Base-by-base conservation (phyloP, 345 rosid species). In the Garcia nutans region DNA sequence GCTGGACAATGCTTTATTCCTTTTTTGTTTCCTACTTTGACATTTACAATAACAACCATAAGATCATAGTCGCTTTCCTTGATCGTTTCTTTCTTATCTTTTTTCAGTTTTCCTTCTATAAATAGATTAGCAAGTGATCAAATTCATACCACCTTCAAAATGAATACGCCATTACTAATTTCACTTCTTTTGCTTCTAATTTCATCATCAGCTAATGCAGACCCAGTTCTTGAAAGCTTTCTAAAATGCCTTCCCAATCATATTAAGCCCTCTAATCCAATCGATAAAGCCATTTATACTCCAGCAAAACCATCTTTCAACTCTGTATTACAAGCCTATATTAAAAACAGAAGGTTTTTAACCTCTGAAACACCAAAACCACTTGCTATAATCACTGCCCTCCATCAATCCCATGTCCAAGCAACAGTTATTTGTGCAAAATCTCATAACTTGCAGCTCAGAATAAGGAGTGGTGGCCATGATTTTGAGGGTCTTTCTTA, bases 401-500 rank as follows among this genome's bases (percentile, higher is more conserved):
- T 19, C 5, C 63, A 71, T 58, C 52, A 54, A 56, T 57, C 74
- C 65, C 74, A 56, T 42, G 47, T 71, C 28, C 74, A 71, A 71
- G 65, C 74, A 13, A 71, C 74, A 10, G 19, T 71, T 4, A 28
- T 37, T 37, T 71, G 74, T n/a, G 61, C 64, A 8, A 56, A 57
- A 54, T 19, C 61, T 19, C 28, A 41, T 42, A 54, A 65, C 55
- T n/a, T 71, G 50, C 64, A 57, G 22, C 11, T 71, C 63, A 57
- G 65, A 16, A 41, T 71, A 17, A 45, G 65, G 28, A 71, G 74
- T 8, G 74, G 74, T 13, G 74, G 74, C 13, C 73, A 70, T 70
- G 73, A 70, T 54, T 70, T 7, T 17, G 73, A 70, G 44, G 73
- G 73, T 17, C 74, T 71, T 42, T 71, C 74, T 7, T 71, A 71